phyloP scores from a whole-genome alignment of 352 stramenopile species.

The Thalassiosira tumida region DNA sequence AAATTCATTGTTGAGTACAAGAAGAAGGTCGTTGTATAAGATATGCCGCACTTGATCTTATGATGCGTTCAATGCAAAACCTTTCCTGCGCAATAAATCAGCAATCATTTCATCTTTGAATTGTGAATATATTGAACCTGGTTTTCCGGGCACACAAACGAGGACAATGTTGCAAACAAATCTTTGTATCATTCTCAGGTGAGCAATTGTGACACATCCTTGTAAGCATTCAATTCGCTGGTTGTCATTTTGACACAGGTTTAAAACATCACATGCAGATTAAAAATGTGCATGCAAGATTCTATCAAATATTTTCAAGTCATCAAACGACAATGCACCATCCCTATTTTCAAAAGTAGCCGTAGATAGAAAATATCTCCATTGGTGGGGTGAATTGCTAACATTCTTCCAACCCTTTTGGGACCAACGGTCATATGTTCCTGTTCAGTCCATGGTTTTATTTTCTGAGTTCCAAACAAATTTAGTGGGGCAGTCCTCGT shows the following conservation, averaged over 20 bases:
- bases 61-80: neutral
- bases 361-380: slow-evolving; percentile 9
- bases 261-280: slow-evolving; percentile 7
- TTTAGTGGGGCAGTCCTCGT: neutral
- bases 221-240: slow-evolving; percentile 19
- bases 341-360: neutral
- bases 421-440: neutral
- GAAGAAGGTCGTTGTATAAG: slow-evolving; percentile 17
- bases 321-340: neutral
- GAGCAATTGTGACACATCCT: slow-evolving; percentile 5
- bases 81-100: slow-evolving; percentile 35
- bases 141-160: slow-evolving; percentile 39
- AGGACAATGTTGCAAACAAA: slow-evolving; percentile 50
- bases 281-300: slow-evolving; percentile 78
- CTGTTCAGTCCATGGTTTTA: neutral
- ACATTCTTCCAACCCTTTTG: neutral
- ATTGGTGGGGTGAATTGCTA: slow-evolving; percentile 1
- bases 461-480: neutral
- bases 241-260: slow-evolving; percentile 20
- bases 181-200: neutral
- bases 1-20: slow-evolving; percentile 17
- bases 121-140: slow-evolving; percentile 10
- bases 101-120: slow-evolving; percentile 39
- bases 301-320: slow-evolving; percentile 14
- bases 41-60: neutral